A percentile compares a stretch with the other conserved stretches of the same genome.
These are phyloP conservation scores for Coffea eugenioides DNA, from an alignment of 257 asterid genomes.

Conservation along the genomic window DNA sequence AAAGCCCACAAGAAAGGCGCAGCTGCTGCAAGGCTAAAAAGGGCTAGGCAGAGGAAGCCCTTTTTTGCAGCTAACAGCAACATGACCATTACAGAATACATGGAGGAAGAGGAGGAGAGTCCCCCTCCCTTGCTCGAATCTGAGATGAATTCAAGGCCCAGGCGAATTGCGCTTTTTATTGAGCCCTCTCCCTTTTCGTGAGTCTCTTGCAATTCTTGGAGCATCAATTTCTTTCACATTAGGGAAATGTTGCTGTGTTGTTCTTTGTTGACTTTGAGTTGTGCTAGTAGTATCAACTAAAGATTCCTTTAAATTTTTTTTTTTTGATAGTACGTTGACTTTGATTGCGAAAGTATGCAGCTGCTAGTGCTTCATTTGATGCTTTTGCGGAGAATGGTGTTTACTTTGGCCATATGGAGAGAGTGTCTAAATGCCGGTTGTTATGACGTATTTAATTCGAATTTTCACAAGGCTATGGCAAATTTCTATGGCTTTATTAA, in stretches of 20 bases:
- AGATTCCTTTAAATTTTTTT: neutral
- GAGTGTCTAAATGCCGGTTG: neutral
- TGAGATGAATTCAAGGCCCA: conserved; percentile 60
- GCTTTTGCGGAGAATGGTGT: neutral
- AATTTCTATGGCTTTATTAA: conserved; percentile 4
- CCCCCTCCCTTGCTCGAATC: conserved; percentile 61
- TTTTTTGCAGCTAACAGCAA: conserved; percentile 37
- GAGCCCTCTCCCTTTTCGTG: conserved; percentile 99
- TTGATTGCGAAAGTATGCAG: conserved; percentile 5
- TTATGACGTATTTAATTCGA: neutral
- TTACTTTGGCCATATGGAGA: neutral
- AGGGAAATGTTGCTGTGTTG: neutral
- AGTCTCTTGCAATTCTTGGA: conserved; percentile 31
- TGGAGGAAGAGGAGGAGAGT: conserved; percentile 54
- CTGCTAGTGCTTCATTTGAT: conserved; percentile 7
- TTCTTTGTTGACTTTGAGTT: conserved; percentile 3
- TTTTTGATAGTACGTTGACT: conserved; percentile 15
- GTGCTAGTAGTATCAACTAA: no score
- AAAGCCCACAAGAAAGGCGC: neutral
- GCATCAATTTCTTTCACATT: neutral
- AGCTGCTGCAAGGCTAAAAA: conserved; percentile 22
- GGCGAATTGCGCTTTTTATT: conserved; percentile 93
- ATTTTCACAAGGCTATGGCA: conserved; percentile 1
- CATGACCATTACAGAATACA: conserved; percentile 48
- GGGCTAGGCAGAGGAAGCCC: conserved; percentile 29